Percentiles rank a stretch among this genome's conserved stretches.
Conservation (phyloP, 768 basidiomycete species). For the Leccinum arenicola region DNA sequence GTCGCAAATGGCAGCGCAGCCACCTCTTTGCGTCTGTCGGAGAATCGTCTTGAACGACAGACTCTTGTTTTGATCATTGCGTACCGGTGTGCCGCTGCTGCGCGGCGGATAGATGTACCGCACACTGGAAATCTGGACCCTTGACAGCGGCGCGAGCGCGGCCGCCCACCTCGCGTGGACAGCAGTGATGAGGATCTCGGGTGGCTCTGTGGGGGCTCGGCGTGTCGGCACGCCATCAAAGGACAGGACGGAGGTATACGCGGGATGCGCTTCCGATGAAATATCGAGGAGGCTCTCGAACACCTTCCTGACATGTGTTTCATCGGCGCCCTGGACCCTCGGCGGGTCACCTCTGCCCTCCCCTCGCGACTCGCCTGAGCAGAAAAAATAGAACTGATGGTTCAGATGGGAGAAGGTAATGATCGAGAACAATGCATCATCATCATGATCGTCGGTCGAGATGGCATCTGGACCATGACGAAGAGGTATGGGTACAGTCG, state of each 20-base stretch:
- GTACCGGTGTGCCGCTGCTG: background rate
- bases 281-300: constrained; percentile 11
- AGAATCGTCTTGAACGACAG: background rate
- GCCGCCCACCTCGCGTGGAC: constrained; percentile 10
- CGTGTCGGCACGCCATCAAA: background rate
- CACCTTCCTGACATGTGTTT: constrained; percentile 16
- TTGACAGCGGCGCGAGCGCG: constrained; percentile 8
- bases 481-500: constrained; percentile 12
- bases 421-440: constrained; percentile 19
- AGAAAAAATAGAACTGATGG: constrained; percentile 17
- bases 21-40: background rate
- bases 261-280: background rate
- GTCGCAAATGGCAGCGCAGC: too few species aligned
- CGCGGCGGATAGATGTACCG: too few species aligned
- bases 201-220: constrained; percentile 6
- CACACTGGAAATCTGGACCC: background rate
- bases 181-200: constrained; percentile 9
- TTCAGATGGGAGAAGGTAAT: constrained; percentile 9
- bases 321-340: constrained; percentile 3
- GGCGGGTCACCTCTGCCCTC: background rate
- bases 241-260: background rate
- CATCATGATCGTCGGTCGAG: background rate
- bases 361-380: constrained; percentile 9
- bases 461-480: background rate
- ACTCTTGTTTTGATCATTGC: background rate